Percentiles rank a stretch among this genome's conserved stretches.
These are phyloP conservation scores for Lodderomyces theae DNA, from an alignment of 1,139 yeast species.

Conservation along the genomic window DNA sequence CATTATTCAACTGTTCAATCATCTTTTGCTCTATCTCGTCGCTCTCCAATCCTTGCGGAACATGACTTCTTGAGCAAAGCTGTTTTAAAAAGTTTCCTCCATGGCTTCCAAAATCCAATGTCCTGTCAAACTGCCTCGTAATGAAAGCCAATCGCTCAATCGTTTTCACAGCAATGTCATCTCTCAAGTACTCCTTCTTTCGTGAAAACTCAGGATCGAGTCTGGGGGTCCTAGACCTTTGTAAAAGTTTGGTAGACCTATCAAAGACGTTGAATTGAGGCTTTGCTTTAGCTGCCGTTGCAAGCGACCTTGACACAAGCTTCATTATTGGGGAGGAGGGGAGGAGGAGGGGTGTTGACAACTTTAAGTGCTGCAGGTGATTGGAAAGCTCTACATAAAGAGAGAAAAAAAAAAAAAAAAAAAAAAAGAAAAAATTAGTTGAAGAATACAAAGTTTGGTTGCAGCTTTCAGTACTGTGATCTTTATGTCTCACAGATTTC, in stretches of 20 bases:
- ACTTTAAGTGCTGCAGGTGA: too few species aligned
- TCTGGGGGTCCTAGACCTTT: slow-evolving; percentile 54
- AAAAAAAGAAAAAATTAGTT: background rate
- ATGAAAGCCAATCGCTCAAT: slow-evolving; percentile 75
- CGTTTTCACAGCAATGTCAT: slow-evolving; percentile 71
- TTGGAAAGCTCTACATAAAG: too few species aligned
- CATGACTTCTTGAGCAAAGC: slow-evolving; percentile 31
- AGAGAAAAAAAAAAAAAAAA: background rate
- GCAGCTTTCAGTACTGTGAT: background rate
- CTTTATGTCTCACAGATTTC: background rate
- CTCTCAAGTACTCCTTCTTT: slow-evolving; percentile 70
- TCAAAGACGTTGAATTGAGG: slow-evolving; percentile 62
- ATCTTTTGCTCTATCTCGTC: slow-evolving; percentile 26
- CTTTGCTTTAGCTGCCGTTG: slow-evolving; percentile 22
- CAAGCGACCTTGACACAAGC: slow-evolving; percentile 17
- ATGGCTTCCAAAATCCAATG: slow-evolving; percentile 73
- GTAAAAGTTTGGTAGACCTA: slow-evolving; percentile 56
- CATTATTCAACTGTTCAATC: slow-evolving; percentile 45
- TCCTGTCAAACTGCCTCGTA: slow-evolving; percentile 57
- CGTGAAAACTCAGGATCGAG: slow-evolving; percentile 44
- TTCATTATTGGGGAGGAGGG: slow-evolving; percentile 1
- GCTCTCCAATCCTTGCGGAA: slow-evolving; percentile 24
- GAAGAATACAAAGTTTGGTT: too few species aligned
- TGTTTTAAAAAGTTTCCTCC: slow-evolving; percentile 56
- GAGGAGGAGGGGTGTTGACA: too few species aligned